phyloP scores from a whole-genome alignment of 371 early-diverging fungal genomes.

The Quaeritorhiza haematococci region DNA sequence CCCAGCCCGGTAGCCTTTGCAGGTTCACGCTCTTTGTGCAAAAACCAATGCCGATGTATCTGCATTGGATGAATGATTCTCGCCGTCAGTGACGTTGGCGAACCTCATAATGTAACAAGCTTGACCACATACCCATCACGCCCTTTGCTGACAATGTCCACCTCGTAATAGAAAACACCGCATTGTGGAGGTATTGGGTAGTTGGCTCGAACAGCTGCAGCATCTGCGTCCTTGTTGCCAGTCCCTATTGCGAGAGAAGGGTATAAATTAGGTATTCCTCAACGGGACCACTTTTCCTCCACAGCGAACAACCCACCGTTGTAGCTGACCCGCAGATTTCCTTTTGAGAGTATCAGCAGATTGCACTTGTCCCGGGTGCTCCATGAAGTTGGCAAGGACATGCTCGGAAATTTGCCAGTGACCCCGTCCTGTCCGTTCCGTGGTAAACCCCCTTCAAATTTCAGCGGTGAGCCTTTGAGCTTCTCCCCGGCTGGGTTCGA shows the following conservation, averaged over 20 bases:
- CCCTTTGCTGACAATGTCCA: constrained; percentile 78
- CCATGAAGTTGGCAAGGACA: constrained; percentile 26
- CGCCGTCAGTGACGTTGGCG: not conserved
- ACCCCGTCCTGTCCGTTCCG: too few species aligned
- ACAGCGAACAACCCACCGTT: constrained; percentile 9
- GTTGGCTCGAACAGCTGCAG: constrained; percentile 79
- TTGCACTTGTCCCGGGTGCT: constrained; percentile 20
- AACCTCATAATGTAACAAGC: not conserved
- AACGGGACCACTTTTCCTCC: not conserved
- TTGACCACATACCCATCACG: constrained; percentile 63
- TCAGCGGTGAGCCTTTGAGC: too few species aligned
- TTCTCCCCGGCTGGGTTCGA: too few species aligned
- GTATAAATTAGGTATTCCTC: not conserved
- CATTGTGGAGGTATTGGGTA: constrained; percentile 76
- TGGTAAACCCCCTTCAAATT: too few species aligned
- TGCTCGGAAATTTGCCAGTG: too few species aligned
- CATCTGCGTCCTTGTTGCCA: constrained; percentile 74
- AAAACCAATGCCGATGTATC: constrained; percentile 86
- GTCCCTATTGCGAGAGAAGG: constrained; percentile 52
- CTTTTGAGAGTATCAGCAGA: constrained; percentile 11
- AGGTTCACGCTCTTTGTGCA: constrained; percentile 48
- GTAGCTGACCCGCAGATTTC: constrained; percentile 15
- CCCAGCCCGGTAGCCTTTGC: constrained; percentile 36
- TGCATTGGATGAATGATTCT: constrained; percentile 10
- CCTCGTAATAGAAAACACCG: constrained; percentile 90